These are phyloP conservation scores for Escallonia rubra DNA, from an alignment of 129 eudicot genomes.

Conservation along the genomic window DNA sequence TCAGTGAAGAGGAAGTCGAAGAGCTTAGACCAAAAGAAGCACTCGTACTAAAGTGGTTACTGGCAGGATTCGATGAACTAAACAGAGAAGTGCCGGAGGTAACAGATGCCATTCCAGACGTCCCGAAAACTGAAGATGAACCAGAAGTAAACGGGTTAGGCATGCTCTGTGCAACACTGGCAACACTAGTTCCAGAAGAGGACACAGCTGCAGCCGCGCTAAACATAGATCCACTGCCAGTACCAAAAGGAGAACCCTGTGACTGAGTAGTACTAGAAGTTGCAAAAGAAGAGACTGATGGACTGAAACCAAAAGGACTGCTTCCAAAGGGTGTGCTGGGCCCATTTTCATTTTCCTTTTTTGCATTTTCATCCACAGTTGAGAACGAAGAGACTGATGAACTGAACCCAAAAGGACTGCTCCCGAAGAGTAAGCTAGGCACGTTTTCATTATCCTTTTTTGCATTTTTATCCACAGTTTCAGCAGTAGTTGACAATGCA, in stretches of 20 bases:
- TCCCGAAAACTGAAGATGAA: conserved; percentile 29
- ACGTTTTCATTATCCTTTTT: conserved; percentile 21
- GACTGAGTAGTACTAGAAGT: conserved; percentile 27
- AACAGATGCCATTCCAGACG: conserved; percentile 23
- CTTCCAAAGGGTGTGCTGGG: conserved; percentile 31
- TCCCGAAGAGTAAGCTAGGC: conserved; percentile 12
- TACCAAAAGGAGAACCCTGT: conserved; percentile 33
- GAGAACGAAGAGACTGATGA: conserved; percentile 22
- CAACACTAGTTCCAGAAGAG: conserved; percentile 20
- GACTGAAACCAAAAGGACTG: conserved; percentile 32
- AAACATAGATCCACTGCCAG: conserved; percentile 25
- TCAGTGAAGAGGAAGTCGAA: conserved; percentile 26
- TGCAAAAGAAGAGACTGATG: conserved; percentile 21
- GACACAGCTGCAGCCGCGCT: conserved; percentile 12
- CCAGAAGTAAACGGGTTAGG: conserved; percentile 46
- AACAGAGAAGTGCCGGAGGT: conserved; percentile 21
- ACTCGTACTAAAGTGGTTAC: conserved; percentile 16
- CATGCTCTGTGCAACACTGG: conserved; percentile 20
- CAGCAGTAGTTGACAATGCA: conserved; percentile 19
- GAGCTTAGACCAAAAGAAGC: conserved; percentile 27
- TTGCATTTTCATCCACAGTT: no score
- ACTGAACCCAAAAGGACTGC: conserved; percentile 33
- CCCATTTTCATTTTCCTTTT: conserved; percentile 6
- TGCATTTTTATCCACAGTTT: conserved; percentile 22
- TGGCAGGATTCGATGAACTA: conserved; percentile 27